Base-by-base conservation (phyloP, 176 grass and related monocot species). In the Oryza glaberrima region DNA sequence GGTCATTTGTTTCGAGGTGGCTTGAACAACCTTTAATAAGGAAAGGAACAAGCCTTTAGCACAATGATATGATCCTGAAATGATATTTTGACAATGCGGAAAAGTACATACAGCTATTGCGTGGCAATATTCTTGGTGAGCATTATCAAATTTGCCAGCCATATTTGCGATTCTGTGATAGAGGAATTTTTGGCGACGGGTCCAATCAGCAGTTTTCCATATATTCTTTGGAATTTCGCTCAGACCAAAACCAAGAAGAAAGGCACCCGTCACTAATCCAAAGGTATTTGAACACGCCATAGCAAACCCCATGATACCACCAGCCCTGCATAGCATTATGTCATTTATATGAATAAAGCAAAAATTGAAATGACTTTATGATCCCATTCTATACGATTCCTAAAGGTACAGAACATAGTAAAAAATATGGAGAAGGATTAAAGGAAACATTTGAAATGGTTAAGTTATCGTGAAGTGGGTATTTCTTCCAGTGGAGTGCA, bases 201-300 rank as follows among this genome's bases (percentile, higher is more conserved):
- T 94, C 94, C 91, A 96, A 56, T 99, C 93, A 47, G 96, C 91
- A 77, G 94, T 94, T 85, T 85, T 96, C 96, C 96, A 99, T 60
- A 99, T 96, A 75, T 87, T 94, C 75, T 82, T 99, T 72, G 96
- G 96, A 88, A 99, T 99, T 94, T 99, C 94, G 5, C 96, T 96
- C 82, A 99, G 82, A 9, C 96, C 96, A 99, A 96, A 99, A 72
- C 96, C 96, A 90, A 99, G 91, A 86, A 99, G 93, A 91, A 99
- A 96, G 78, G 96, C 96, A 88, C 96, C 96, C 14, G 96, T 99
- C 52, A 99, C 96, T n/a, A 99, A 87, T 81, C 96, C 96, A 88
- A 99, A 99, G 40, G 96, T 99, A 91, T 99, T 99, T 77, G 96
- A 99, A 68, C 93, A 99, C 72, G 93, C 96, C 96, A 99, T 99